Conservation (phyloP, 1,284 basidiomycete genomes). For the Austroboletus novae-zelandiae region DNA sequence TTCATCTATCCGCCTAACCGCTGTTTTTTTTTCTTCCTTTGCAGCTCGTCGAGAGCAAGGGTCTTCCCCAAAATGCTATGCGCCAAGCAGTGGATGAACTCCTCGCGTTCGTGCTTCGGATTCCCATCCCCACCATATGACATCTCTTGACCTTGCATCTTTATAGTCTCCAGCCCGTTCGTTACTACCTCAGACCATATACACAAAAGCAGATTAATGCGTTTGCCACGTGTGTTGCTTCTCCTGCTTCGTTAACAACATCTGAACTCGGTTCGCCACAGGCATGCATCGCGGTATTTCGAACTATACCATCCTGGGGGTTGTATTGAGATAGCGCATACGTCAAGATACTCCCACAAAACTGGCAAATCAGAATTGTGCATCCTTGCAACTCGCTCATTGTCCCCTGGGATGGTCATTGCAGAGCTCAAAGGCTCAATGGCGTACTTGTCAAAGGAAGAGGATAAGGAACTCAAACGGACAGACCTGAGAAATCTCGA, state of each 20-base stretch:
- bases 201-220: slow-evolving; percentile 81
- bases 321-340: slow-evolving; percentile 83
- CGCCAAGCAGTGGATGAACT: slow-evolving; percentile 72
- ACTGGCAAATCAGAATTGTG: slow-evolving; percentile 91
- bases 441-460: slow-evolving; percentile 78
- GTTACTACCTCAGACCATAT: slow-evolving; percentile 69
- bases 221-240: slow-evolving; percentile 74
- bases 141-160: slow-evolving; percentile 19
- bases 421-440: slow-evolving; percentile 85
- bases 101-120: slow-evolving; percentile 53
- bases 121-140: slow-evolving; percentile 1
- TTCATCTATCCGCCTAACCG: slow-evolving; percentile 22
- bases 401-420: slow-evolving; percentile 71
- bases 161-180: slow-evolving; percentile 63
- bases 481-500: slow-evolving; percentile 68
- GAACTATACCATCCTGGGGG: slow-evolving; percentile 80
- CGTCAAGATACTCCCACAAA: slow-evolving; percentile 76
- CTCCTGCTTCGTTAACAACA: slow-evolving; percentile 23
- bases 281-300: slow-evolving; percentile 83
- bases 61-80: slow-evolving; percentile 51
- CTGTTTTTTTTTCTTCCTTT: slow-evolving; percentile 6
- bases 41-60: slow-evolving; percentile 62
- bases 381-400: slow-evolving; percentile 78
- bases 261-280: slow-evolving; percentile 36
- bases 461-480: slow-evolving; percentile 78